Base-by-base conservation (phyloP, 768 basidiomycete species). In the Panaeolus papilionaceus region DNA sequence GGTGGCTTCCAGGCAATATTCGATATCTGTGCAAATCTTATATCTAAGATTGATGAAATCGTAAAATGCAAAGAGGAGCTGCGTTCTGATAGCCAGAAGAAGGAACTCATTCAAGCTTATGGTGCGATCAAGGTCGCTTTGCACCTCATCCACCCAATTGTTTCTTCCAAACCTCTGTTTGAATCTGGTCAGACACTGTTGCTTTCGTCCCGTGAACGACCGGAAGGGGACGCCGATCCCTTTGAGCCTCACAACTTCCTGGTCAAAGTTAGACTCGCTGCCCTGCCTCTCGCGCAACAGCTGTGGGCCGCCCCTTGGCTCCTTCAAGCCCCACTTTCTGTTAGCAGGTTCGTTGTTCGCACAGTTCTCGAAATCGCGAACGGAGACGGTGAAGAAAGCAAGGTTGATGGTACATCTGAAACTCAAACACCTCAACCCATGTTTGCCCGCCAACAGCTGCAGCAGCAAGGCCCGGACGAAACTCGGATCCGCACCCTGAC, bases 281-380 rank as follows among this genome's bases (percentile, higher is more conserved):
- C 89, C 23, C 79, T 95, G 23, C 93, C 95, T 0, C 75, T 92
- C 12, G 72, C 94, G 14, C 83, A 80, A 37, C 82, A 83, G 7
- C 82, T 96, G 20, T 99, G 98, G 98, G 85, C 90, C 66, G 87
- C 95, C 3, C 74, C 85, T 0, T 98, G 97, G 96, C 83, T 99
- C 0, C 81, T 88, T 28, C 84, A 86, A 4, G 88, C 92, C 0
- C 95, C 95, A 4, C 80, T 93, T 18, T 85, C 87, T 64, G 84
- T 96, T 66, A 89, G 88, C 76, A 90, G 90, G 74, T 87, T 88
- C 38, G 88, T 93, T 61, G 89, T 95, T 16, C 88, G 90, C 44
- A 87, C 88, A 12, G 86, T 96, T 47, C 84, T 98, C 47, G 92
- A 94, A 76, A 84, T 99, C 51, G 85, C 92, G 64, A 89, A 89